These are phyloP conservation scores for Dipodascus geniculatus DNA, from an alignment of 805 yeast genomes.

Conservation along the genomic window DNA sequence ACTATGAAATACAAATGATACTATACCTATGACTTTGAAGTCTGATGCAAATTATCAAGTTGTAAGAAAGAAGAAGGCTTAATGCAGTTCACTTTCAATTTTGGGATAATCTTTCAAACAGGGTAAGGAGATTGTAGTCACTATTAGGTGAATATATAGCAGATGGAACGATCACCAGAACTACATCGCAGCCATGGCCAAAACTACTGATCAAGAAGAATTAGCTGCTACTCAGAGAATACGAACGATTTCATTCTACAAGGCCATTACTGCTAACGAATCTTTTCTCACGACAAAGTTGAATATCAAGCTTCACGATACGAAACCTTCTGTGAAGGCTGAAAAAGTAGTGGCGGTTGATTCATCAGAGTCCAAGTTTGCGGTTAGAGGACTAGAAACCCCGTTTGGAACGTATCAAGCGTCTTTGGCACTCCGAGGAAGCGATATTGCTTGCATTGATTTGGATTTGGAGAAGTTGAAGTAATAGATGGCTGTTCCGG, in stretches of 20 bases:
- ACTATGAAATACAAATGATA: neutral
- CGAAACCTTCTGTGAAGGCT: conserved; percentile 6
- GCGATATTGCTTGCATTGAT: conserved; percentile 12
- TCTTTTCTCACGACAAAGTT: neutral
- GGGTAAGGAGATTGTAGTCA: too few relatives aligned
- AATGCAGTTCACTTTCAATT: too few relatives aligned
- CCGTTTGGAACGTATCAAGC: conserved; percentile 12
- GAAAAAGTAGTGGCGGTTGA: conserved; percentile 12
- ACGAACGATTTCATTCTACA: conserved; percentile 10
- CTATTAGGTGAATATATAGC: too few relatives aligned
- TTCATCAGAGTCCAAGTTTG: conserved; percentile 13
- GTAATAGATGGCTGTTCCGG: conserved; percentile 4
- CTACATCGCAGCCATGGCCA: neutral
- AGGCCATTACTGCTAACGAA: conserved; percentile 4
- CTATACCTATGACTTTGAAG: neutral
- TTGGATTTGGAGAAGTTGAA: conserved; percentile 2
- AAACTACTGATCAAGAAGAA: neutral
- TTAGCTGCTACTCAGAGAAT: conserved; percentile 9
- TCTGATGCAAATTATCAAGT: too few relatives aligned
- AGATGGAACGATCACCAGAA: too few relatives aligned
- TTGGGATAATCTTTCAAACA: too few relatives aligned
- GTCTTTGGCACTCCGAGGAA: conserved; percentile 11
- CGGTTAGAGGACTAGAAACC: conserved; percentile 11
- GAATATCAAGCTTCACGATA: conserved; percentile 4
- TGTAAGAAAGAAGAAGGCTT: neutral